Evolutionary conservation across 768 basidiomycete species (phyloP), one percentile per base, ranked within the genome.

Genomic region (Harrya chromipes): DNA sequence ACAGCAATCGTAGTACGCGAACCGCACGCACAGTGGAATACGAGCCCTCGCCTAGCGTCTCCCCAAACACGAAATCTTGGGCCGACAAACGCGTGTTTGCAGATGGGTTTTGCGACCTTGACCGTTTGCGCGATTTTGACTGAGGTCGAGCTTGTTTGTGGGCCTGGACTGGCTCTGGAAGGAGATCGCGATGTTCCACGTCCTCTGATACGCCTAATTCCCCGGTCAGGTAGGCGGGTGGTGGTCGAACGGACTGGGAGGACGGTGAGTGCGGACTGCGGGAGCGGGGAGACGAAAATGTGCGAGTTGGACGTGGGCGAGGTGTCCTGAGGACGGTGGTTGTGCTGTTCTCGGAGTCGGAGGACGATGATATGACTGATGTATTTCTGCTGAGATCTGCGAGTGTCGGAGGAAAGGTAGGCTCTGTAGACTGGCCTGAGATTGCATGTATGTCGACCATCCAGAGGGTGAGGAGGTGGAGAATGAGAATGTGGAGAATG

Each of bases 1-100:
- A 50, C 46, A 37, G n/a, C 13, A 41, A 19, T 23, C n/a, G 36
- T 13, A 5, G 40, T 19, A 42, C 31, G 36, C 12, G 12, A n/a
- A 40, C 34, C 11, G 33, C 6, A 76, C 83, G 61, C 63, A 88
- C 90, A 7, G 84, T 86, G 19, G 87, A 90, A 63, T 89, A 92
- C 10, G 87, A 87, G 17, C 90, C 90, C 63, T 89, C 86, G 17
- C 89, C 89, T 3, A 91, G 74, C n/a, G 81, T 77, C 27, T 80
- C 74, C 4, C 84, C 83, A 58, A 90, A 86, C 49, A 81, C 76
- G 61, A 90, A 90, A 67, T 90, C 87, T 40, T 81, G 78, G 0
- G 77, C 72, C 2, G 75, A 72, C 26, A 70, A 52, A 40, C 75
- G 70, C 20, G 70, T 72, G 57, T 74, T 77, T 5, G 73, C 72